phyloP scores from a whole-genome alignment of 2,329 filamentous ascomycete species.

The Paraphaeosphaeria sporulosa region DNA sequence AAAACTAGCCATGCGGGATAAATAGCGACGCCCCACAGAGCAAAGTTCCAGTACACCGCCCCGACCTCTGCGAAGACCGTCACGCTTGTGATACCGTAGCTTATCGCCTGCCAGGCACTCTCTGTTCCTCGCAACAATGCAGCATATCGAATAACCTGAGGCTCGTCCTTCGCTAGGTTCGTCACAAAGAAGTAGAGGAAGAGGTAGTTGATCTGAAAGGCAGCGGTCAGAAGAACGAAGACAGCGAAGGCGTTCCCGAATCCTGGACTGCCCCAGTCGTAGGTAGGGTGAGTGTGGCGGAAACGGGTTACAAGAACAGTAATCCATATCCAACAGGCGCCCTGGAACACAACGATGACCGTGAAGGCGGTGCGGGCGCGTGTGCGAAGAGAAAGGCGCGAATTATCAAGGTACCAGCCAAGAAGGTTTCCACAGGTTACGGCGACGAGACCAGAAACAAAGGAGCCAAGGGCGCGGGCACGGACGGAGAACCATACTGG shows the following conservation, averaged over 20 bases:
- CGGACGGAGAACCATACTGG: conserved; percentile 73
- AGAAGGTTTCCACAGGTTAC: conserved; percentile 71
- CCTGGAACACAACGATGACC: conserved; percentile 64
- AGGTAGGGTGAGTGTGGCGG: conserved; percentile 63
- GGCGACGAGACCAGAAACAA: conserved; percentile 73
- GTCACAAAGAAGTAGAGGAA: conserved; percentile 77
- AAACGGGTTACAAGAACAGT: conserved; percentile 71
- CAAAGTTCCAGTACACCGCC: conserved; percentile 74
- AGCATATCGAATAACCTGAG: conserved; percentile 72
- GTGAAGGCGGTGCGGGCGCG: conserved; percentile 65
- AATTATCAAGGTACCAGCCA: conserved; percentile 70
- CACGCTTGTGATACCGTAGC: conserved; percentile 72
- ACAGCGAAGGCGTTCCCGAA: conserved; percentile 73
- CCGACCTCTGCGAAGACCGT: conserved; percentile 70
- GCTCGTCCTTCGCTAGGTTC: conserved; percentile 67
- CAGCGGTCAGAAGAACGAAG: conserved; percentile 71
- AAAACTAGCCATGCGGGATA: conserved; percentile 73
- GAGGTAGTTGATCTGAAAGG: conserved; percentile 78
- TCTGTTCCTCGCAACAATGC: conserved; percentile 74
- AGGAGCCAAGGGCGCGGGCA: conserved; percentile 72
- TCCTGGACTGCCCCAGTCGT: conserved; percentile 70
- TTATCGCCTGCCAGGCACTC: conserved; percentile 75
- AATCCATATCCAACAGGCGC: conserved; percentile 76
- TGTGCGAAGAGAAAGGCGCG: conserved; percentile 60
- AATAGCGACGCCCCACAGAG: conserved; percentile 70